Evolutionary conservation across 257 asterid species (phyloP).

Genomic region (Perilla frutescens): DNA sequence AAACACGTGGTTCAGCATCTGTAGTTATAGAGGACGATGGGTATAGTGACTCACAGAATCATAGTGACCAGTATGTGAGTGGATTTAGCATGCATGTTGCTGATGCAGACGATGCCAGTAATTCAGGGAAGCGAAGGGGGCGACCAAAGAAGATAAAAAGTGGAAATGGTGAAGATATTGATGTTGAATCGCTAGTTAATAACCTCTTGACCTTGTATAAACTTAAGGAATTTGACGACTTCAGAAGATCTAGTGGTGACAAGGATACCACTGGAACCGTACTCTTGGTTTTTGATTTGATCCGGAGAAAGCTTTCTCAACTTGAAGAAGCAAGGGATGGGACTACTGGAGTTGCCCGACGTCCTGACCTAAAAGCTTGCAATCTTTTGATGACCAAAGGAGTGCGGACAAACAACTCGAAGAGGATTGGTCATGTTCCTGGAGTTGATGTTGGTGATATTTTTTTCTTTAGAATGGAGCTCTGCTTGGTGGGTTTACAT

Average conservation of each 20-base stretch:
- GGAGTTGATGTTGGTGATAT: constrained; percentile 91
- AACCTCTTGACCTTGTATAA: constrained; percentile 51
- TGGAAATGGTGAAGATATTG: constrained; percentile 46
- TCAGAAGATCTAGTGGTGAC: constrained; percentile 69
- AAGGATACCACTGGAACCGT: constrained; percentile 52
- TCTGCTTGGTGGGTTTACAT: constrained; percentile 87
- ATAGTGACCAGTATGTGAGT: constrained; percentile 43
- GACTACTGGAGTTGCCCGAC: constrained; percentile 55
- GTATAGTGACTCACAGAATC: constrained; percentile 53
- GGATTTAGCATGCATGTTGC: constrained; percentile 34
- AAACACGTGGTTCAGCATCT: constrained; percentile 44
- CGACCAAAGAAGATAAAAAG: constrained; percentile 34
- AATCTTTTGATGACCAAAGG: constrained; percentile 72
- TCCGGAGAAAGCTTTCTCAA: constrained; percentile 72
- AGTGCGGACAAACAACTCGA: constrained; percentile 62
- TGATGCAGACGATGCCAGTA: constrained; percentile 52
- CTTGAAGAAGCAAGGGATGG: constrained; percentile 65
- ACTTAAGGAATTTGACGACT: constrained; percentile 60
- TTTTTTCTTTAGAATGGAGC: constrained; percentile 87
- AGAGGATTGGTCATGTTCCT: constrained; percentile 79
- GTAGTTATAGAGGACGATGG: constrained; percentile 63
- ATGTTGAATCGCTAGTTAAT: constrained; percentile 56
- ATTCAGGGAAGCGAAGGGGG: constrained; percentile 53
- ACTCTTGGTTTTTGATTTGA: constrained; percentile 65
- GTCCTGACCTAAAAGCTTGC: constrained; percentile 80